Percentiles rank a stretch among this genome's conserved stretches.
phyloP scores from a whole-genome alignment of 2,329 filamentous ascomycete genomes.

The Neofusicoccum ribis region DNA sequence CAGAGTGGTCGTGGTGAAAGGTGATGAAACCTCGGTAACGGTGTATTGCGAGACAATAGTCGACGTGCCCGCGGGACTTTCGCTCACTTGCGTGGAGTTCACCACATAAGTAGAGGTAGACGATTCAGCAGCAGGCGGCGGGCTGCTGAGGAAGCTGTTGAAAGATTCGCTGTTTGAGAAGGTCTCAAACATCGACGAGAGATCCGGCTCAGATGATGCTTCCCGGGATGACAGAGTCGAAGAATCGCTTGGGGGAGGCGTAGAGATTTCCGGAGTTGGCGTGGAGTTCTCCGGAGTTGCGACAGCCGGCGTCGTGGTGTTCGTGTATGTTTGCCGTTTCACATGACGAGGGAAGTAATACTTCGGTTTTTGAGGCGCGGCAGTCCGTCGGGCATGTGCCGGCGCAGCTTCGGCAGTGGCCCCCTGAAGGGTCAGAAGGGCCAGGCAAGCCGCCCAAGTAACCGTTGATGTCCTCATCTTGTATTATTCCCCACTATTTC shows the following conservation, averaged over 20 bases:
- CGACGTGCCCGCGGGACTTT: slow-evolving; percentile 18
- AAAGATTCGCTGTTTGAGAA: slow-evolving; percentile 24
- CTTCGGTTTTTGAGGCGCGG: slow-evolving; percentile 34
- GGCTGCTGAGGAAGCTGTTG: slow-evolving; percentile 21
- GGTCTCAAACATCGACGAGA: slow-evolving; percentile 31
- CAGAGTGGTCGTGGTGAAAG: background rate
- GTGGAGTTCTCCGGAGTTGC: background rate
- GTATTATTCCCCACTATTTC: slow-evolving; percentile 27
- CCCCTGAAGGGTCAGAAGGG: slow-evolving; percentile 45
- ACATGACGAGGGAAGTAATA: slow-evolving; percentile 52
- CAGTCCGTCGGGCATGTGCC: slow-evolving; percentile 38
- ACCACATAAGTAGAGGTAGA: slow-evolving; percentile 19
- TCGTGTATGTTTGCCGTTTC: slow-evolving; percentile 38
- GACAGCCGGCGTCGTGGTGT: slow-evolving; percentile 32
- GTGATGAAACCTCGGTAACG: slow-evolving; percentile 24
- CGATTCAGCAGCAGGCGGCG: background rate
- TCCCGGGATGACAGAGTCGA: slow-evolving; percentile 8
- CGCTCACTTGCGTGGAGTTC: background rate
- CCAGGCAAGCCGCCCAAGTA: slow-evolving; percentile 49
- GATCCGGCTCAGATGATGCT: slow-evolving; percentile 23
- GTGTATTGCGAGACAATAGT: slow-evolving; percentile 24
- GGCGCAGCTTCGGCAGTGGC: slow-evolving; percentile 52
- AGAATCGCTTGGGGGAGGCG: slow-evolving; percentile 13
- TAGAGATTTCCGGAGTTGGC: slow-evolving; percentile 7
- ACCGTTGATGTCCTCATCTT: slow-evolving; percentile 47